A percentile compares a stretch with the other conserved stretches of the same genome.
These are phyloP conservation scores for Botrytis fragariae DNA, from an alignment of 2,329 filamentous ascomycete genomes.

Conservation along the genomic window DNA sequence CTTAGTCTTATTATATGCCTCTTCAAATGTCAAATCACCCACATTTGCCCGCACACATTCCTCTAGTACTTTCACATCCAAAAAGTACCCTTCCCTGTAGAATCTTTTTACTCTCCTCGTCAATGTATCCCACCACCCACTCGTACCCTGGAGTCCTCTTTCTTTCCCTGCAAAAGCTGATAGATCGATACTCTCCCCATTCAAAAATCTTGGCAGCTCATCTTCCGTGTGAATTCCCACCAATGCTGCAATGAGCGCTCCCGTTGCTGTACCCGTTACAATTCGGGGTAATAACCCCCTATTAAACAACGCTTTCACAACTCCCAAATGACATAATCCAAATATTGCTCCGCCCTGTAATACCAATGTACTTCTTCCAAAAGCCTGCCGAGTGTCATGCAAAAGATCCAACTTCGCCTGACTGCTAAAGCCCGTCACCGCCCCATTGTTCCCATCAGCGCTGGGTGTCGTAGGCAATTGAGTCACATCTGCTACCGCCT, in stretches of 20 bases:
- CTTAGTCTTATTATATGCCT: slow-evolving; percentile 83
- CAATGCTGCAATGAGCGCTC: slow-evolving; percentile 83
- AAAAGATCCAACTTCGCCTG: slow-evolving; percentile 75
- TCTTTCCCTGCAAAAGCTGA: slow-evolving; percentile 63
- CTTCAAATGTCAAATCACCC: slow-evolving; percentile 87
- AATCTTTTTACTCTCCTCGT: slow-evolving; percentile 67
- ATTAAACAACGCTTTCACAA: slow-evolving; percentile 82
- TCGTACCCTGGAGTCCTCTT: slow-evolving; percentile 35
- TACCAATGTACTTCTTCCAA: slow-evolving; percentile 81
- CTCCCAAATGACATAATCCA: slow-evolving; percentile 83
- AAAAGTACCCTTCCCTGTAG: slow-evolving; percentile 73
- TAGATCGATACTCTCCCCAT: slow-evolving; percentile 77
- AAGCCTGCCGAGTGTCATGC: slow-evolving; percentile 83
- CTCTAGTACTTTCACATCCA: slow-evolving; percentile 79
- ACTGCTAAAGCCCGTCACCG: slow-evolving; percentile 42
- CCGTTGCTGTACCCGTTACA: slow-evolving; percentile 86
- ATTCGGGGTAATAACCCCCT: slow-evolving; percentile 81
- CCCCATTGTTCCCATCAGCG: slow-evolving; percentile 41
- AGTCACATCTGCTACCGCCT: slow-evolving; percentile 75
- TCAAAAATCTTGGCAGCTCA: slow-evolving; percentile 73
- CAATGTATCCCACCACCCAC: slow-evolving; percentile 54
- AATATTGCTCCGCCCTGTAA: slow-evolving; percentile 90
- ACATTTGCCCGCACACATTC: slow-evolving; percentile 82
- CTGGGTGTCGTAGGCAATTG: slow-evolving; percentile 57
- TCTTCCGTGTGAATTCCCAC: slow-evolving; percentile 86